Base-by-base conservation (phyloP, 2,329 filamentous ascomycete species). In the Leptographium radiaticola region DNA sequence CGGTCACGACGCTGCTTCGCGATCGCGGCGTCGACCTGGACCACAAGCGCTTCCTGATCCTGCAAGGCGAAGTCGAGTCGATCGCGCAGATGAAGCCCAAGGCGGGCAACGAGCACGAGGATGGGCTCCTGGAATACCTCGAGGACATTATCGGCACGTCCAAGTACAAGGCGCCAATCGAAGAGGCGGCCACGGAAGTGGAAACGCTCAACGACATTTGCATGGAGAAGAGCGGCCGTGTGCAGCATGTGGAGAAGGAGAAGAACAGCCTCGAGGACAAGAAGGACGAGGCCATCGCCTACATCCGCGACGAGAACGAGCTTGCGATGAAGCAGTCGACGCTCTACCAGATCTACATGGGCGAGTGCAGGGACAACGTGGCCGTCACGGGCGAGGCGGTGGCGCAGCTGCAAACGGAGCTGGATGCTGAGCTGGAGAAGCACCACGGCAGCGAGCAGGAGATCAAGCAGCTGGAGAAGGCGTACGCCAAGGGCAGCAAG, bases 51-150 rank as follows among this genome's bases (percentile, higher is more conserved):
- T 98, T 98, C 71, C 72, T 98, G 53, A 98, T 98, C 64, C 73
- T 98, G 12, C 93, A 98, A 68, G 93, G 93, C 64, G 93, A 98
- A 67, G 93, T 98, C 56, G 93, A 98, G 68, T 96, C 91, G 0
- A 98, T 98, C 65, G 91, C 93, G 8, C 93, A 97, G 69, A 98
- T 98, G 93, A 98, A 98, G 70, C 78, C 94, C 18, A 98, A 98
- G 68, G 93, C 94, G 5, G 84, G 79, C 44, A 91, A 88, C 62
- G 93, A 98, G 67, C 91, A 97, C 64, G 93, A 98, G 57, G 93
- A 98, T 63, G 93, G 93, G 13, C 78, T 98, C 4, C 76, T 98
- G 18, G 93, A 98, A 67, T 98, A 98, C 59, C 80, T 98, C 0
- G 93, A 98, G 67, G 93, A 98, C 64, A 98, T 98, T 57, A 97